Base-by-base conservation (phyloP, 2,329 filamentous ascomycete species). In the Fusarium guadeloupense region DNA sequence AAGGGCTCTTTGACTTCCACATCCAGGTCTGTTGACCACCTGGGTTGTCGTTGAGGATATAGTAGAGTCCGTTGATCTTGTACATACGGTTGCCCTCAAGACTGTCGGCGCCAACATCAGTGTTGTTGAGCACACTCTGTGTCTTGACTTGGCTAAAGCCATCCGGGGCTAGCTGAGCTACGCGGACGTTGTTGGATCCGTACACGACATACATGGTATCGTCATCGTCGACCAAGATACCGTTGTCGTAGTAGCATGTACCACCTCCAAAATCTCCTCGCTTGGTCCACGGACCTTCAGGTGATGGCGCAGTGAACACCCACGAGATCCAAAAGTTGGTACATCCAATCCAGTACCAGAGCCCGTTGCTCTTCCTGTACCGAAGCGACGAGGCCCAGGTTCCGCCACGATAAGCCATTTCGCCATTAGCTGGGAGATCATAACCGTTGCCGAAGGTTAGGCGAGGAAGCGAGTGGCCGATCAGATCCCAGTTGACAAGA, bases 201-300 rank as follows among this genome's bases (percentile, higher is more conserved):
- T 85, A 85, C 0, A 78, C 81, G 0, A 87, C 79, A 45, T 86
- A 87, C 77, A 86, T 83, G 1, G 78, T 82, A 52, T 86, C 84
- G 26, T 86, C 78, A 20, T 85, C 81, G 43, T 87, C 84, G 28
- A 87, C 78, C n/a, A 87, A 69, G 1, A 87, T 69, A 0, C 85
- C 83, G 16, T 75, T 78, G 68, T 87, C 85, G 62, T 87, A 87
- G 64, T 83, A 85, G 69, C 84, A 87, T 14, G 45, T 59, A 3
- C 37, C 38, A 2, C 68, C 76, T 1, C 71, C 74, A 14, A 78
- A 71, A 9, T 68, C 75, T 2, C 70, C 73, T 31, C 66, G 59
- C 39, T 77, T 72, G 10, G 58, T 75, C 81, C 81, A 84, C 0
- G 79, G 78, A 0, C 78, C 80, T 2, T 73, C 72, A 5, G 74